These are phyloP conservation scores for Barnettozyma sucrosica DNA, from an alignment of 805 yeast genomes.

Conservation along the genomic window DNA sequence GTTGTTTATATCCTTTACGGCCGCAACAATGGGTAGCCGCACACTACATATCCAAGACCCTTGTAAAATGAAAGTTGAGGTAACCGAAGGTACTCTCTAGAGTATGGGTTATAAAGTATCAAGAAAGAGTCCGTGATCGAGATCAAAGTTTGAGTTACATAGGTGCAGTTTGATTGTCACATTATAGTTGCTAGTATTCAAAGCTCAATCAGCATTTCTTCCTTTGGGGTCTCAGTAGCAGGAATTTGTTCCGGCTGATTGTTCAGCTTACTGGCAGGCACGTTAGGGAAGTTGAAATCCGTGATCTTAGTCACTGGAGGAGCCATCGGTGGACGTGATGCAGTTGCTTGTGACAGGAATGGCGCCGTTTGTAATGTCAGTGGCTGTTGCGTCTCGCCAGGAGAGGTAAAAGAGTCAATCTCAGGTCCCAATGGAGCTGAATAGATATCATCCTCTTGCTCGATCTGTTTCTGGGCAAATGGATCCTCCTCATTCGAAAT, in stretches of 20 bases:
- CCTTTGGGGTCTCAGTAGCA: slow-evolving; percentile 12
- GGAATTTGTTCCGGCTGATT: slow-evolving; percentile 1
- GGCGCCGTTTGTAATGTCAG: slow-evolving; percentile 12
- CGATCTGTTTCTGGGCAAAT: slow-evolving; percentile 4
- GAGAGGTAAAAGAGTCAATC: slow-evolving; percentile 3
- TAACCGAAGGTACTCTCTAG: no score
- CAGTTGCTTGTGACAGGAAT: slow-evolving; percentile 7
- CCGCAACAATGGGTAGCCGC: no score
- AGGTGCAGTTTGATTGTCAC: neutral
- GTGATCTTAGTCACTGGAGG: slow-evolving; percentile 24
- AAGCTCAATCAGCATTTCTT: slow-evolving; percentile 22
- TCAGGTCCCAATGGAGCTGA: slow-evolving; percentile 16
- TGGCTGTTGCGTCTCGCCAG: slow-evolving; percentile 8
- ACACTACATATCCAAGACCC: no score
- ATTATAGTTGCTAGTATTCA: slow-evolving; percentile 25
- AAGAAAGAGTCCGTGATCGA: no score
- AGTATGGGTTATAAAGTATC: neutral
- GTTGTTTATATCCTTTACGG: no score
- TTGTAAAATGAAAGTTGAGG: no score
- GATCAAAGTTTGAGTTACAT: no score
- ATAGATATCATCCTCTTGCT: slow-evolving; percentile 19
- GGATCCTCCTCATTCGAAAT: slow-evolving; percentile 8
- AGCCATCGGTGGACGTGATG: slow-evolving; percentile 2
- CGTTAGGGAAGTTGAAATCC: slow-evolving; percentile 35
- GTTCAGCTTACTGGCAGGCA: slow-evolving; percentile 28